Evolutionary conservation across 495 filamentous ascomycete genomes (phyloP).

Genomic region (Penicillium bialowiezense): DNA sequence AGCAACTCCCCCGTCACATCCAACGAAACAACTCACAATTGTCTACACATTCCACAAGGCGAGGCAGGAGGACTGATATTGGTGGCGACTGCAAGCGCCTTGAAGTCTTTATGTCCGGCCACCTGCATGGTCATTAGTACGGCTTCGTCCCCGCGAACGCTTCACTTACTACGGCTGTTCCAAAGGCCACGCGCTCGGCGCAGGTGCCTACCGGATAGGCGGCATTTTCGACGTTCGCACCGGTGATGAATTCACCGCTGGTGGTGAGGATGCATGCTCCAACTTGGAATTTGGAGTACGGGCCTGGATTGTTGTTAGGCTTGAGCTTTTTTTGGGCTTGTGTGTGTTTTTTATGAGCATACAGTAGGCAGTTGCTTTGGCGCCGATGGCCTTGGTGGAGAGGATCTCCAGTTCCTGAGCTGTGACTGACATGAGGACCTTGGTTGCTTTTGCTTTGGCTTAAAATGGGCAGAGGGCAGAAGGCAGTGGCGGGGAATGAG

Average conservation of each 20-base stretch:
- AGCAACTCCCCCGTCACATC: too few relatives aligned
- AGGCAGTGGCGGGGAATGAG: too few relatives aligned
- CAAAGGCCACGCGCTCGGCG: conserved; percentile 86
- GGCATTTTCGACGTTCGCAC: conserved; percentile 94
- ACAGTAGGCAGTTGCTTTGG: conserved; percentile 79
- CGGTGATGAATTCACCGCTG: conserved; percentile 59
- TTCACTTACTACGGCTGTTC: conserved; percentile 65
- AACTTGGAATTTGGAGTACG: conserved; percentile 91
- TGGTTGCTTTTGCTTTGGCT: background rate
- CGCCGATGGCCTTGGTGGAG: conserved; percentile 53
- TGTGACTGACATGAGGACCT: conserved; percentile 10
- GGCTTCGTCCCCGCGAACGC: background rate
- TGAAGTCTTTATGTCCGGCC: conserved; percentile 67
- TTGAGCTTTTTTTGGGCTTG: background rate
- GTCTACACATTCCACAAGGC: conserved; percentile 67
- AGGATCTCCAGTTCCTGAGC: conserved; percentile 60
- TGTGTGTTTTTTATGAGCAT: too few relatives aligned
- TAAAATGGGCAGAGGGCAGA: too few relatives aligned
- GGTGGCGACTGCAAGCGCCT: conserved; percentile 82
- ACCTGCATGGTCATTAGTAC: conserved; percentile 29
- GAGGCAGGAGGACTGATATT: conserved; percentile 71
- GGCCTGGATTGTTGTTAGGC: conserved; percentile 47
- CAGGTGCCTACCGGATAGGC: conserved; percentile 89
- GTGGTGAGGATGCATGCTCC: conserved; percentile 74
- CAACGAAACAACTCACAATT: conserved; percentile 32